Base-by-base conservation (phyloP, 208 protist species). In the Porcisia hertigi region DNA sequence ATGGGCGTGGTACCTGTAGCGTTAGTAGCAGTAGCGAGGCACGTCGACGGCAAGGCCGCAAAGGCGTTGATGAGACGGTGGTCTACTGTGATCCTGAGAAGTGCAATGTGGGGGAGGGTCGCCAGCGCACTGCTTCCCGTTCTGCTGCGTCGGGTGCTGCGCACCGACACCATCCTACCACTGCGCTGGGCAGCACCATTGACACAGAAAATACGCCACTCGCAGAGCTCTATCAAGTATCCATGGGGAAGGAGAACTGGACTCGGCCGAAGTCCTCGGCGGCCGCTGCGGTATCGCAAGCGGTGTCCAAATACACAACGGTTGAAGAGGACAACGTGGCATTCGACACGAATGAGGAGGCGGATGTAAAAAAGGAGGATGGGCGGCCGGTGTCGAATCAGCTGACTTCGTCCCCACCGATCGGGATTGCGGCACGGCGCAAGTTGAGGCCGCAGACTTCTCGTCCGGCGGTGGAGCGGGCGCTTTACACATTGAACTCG, bases 381-480 rank as follows among this genome's bases (percentile, higher is more conserved):
- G 70, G 45, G 70, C 53, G 23, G 59, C 49, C 23, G 55, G 71
- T 20, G 77, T 73, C 70, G 30, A 43, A 43, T 23, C 69, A 69
- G 6, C 66, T 53, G 39, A 70, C 34, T 20, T 66, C 60, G 45
- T 83, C 79, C 39, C 65, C 81, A 14, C 80, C 81, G 3, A 77
- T 93, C 70, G 88, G 86, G 36, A 93, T 93, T 54, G 88, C 85
- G 2, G 86, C 88, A 5, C 73, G 88, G 30, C 79, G 88, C 8
- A 81, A 82, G 41, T 77, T 85, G 69, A 87, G 91, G 70, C 82
- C 81, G n/a, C 83, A 82, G 63, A 66, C 66, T 59, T 84, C 79
- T 7, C 76, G 76, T 14, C 73, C 64, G 12, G 86, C 75, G 30
- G 86, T 92, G 53, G 90, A 94, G 77, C 83, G 87, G 23, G 87